Percentiles rank a stretch among this genome's conserved stretches.
Evolutionary conservation across 2,329 filamentous ascomycete species (phyloP).

Genomic region (Ascomycota sp.): DNA sequence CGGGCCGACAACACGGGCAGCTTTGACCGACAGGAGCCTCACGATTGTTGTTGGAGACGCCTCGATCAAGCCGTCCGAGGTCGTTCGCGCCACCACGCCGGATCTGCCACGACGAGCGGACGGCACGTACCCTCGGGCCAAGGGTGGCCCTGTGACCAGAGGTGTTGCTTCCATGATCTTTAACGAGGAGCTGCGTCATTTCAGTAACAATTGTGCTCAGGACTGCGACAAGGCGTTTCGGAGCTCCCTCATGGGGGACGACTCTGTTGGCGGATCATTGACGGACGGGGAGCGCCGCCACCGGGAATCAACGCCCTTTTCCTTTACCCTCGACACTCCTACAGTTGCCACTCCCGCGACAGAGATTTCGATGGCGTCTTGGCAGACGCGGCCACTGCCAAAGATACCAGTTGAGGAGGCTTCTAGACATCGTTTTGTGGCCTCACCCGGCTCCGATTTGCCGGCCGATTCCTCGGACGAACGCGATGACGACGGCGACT

Average conservation of each 20-base stretch:
- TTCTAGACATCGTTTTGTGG: slow-evolving; percentile 4
- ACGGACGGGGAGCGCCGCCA: slow-evolving; percentile 11
- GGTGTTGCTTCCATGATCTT: slow-evolving; percentile 14
- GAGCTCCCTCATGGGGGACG: slow-evolving; percentile 27
- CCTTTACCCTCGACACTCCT: slow-evolving; percentile 16
- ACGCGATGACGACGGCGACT: slow-evolving; percentile 5
- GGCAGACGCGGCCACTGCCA: slow-evolving; percentile 28
- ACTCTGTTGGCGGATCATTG: slow-evolving; percentile 13
- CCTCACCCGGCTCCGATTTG: slow-evolving; percentile 4
- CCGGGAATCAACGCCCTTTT: slow-evolving; percentile 19
- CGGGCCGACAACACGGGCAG: slow-evolving; percentile 4
- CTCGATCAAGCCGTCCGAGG: slow-evolving; percentile 5
- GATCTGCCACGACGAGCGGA: slow-evolving; percentile 8
- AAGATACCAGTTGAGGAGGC: slow-evolving; percentile 18
- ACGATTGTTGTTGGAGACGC: slow-evolving; percentile 5
- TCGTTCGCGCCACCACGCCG: slow-evolving; percentile 9
- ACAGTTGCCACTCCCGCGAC: slow-evolving; percentile 9
- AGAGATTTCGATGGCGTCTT: slow-evolving; percentile 13
- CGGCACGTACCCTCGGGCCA: slow-evolving; percentile 8
- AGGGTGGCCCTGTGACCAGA: slow-evolving; percentile 3
- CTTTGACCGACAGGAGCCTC: slow-evolving; percentile 3
- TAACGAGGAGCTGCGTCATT: slow-evolving; percentile 59
- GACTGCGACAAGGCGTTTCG: slow-evolving; percentile 88
- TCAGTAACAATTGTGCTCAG: slow-evolving; percentile 66
- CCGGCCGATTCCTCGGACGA: slow-evolving; percentile 8